phyloP scores from a whole-genome alignment of 2,329 filamentous ascomycete genomes.

The Colletotrichum viniferum region DNA sequence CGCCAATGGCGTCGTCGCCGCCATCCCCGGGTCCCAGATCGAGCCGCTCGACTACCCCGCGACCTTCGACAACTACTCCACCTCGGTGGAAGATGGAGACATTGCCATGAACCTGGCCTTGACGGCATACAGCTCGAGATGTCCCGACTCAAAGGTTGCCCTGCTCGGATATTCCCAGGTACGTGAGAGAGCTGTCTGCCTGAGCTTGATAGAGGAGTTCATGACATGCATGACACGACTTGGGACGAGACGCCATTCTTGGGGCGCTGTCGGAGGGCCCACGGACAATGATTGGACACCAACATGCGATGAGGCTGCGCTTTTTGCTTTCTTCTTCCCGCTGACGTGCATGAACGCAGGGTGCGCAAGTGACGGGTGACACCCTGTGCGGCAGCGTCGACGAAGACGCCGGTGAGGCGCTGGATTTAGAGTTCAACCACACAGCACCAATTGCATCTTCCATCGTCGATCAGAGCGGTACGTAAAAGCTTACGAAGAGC shows the following conservation, averaged over 20 bases:
- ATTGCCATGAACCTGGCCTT: conserved; percentile 34
- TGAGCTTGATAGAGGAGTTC: not conserved
- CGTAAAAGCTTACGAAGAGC: conserved; percentile 11
- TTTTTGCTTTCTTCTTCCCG: not conserved
- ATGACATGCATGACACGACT: no score
- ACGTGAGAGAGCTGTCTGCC: not conserved
- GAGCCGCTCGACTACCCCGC: conserved; percentile 44
- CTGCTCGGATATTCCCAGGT: conserved; percentile 48
- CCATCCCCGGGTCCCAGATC: conserved; percentile 38
- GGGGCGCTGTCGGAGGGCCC: not conserved
- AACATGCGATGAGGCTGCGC: not conserved
- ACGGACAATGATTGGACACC: not conserved
- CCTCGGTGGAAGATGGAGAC: conserved; percentile 39
- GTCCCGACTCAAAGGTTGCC: conserved; percentile 44
- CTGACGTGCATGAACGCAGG: conserved; percentile 28
- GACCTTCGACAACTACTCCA: conserved; percentile 33
- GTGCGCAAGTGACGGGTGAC: conserved; percentile 42
- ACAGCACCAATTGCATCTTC: conserved; percentile 27
- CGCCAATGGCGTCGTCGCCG: conserved; percentile 33
- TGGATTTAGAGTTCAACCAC: conserved; percentile 21
- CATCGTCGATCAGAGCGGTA: conserved; percentile 38
- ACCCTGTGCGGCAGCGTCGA: conserved; percentile 39
- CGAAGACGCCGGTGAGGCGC: conserved; percentile 19
- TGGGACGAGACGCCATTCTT: not conserved
- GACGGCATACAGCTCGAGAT: conserved; percentile 34